These are phyloP conservation scores for Aspergillus heteromorphus DNA, from an alignment of 495 filamentous ascomycete species.

Conservation along the genomic window DNA sequence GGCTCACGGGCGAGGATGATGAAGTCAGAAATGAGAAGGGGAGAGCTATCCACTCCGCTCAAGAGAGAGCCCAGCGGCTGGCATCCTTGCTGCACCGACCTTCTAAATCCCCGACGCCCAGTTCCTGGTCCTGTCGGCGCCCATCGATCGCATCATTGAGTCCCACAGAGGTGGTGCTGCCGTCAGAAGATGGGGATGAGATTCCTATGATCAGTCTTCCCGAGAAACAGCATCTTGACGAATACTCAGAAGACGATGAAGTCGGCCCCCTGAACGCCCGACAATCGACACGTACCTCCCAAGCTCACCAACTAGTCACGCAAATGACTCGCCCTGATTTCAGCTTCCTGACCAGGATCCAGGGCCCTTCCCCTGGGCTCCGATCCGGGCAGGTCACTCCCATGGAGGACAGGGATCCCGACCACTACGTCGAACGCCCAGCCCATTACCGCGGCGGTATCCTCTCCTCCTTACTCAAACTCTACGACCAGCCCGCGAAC, in stretches of 20 bases:
- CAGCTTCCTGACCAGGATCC: conserved; percentile 32
- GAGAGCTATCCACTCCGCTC: conserved; percentile 30
- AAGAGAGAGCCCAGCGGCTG: conserved; percentile 29
- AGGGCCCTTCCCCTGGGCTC: conserved; percentile 32
- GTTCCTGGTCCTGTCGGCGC: conserved; percentile 22
- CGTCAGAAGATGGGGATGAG: conserved; percentile 33
- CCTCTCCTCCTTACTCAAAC: conserved; percentile 70
- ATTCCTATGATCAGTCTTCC: conserved; percentile 34
- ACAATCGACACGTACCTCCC: conserved; percentile 25
- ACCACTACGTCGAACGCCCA: conserved; percentile 64
- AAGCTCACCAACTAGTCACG: conserved; percentile 31
- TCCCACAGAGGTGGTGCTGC: conserved; percentile 25
- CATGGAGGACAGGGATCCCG: conserved; percentile 51
- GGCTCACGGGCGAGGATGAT: conserved; percentile 20
- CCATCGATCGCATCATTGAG: conserved; percentile 27
- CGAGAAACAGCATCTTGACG: conserved; percentile 34
- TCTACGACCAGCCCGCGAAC: conserved; percentile 49
- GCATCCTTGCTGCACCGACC: conserved; percentile 31
- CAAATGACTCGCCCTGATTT: conserved; percentile 39
- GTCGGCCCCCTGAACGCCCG: conserved; percentile 24
- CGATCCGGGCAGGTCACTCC: conserved; percentile 58
- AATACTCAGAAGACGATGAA: conserved; percentile 33
- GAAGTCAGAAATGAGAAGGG: conserved; percentile 38
- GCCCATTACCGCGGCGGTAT: conserved; percentile 70
- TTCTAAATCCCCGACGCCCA: conserved; percentile 29